Evolutionary conservation across 192 early-diverging fungal species (phyloP), one percentile per base, ranked within the genome.

Genomic region (Backusella circina): DNA sequence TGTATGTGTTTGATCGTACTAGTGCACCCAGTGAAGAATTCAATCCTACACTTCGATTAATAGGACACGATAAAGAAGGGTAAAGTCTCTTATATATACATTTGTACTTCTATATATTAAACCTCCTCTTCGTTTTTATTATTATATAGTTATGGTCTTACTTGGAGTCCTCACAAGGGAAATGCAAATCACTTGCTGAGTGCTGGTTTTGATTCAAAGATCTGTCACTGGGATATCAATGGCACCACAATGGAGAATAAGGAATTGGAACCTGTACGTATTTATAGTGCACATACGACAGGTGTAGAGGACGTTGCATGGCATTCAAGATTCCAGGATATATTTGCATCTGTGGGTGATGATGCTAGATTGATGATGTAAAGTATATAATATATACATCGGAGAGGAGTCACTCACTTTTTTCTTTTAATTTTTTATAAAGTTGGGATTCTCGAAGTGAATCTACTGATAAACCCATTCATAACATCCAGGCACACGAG

Each of bases 301-400:
- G 90, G 92, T 73, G 97, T 99, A 33, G 97, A 98, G 85, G 98
- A 99, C 85, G 93, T 98, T 41, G 94, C 96, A 15, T 99, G 98
- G 98, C 93, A 95, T 75, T 83, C 84, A 35, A 84, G 93, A 74
- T 90, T 95, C 79, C 88, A 93, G 21, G 87, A 91, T 51, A 82
- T 99, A 65, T 99, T 99, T 86, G 98, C 94, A 2, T 97, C 96
- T 33, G 98, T 97, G 18, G 96, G 95, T 44, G 96, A 99, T 81
- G 98, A 99, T 83, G 92, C 91, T 51, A 91, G 94, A 73, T 87
- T 99, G 61, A 83, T 97, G 65, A 91, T 99, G 92, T 95, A 86
- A 51, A 83, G 74, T 37, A 0, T 10, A 39, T 64, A 8, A 26
- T 39, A 1, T 38, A 6, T 51, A n/a, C 10, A 5, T 41, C 15